Evolutionary conservation across 2,329 filamentous ascomycete genomes (phyloP), one percentile per base, ranked within the genome.

Genomic region (Pyrenophora seminiperda): DNA sequence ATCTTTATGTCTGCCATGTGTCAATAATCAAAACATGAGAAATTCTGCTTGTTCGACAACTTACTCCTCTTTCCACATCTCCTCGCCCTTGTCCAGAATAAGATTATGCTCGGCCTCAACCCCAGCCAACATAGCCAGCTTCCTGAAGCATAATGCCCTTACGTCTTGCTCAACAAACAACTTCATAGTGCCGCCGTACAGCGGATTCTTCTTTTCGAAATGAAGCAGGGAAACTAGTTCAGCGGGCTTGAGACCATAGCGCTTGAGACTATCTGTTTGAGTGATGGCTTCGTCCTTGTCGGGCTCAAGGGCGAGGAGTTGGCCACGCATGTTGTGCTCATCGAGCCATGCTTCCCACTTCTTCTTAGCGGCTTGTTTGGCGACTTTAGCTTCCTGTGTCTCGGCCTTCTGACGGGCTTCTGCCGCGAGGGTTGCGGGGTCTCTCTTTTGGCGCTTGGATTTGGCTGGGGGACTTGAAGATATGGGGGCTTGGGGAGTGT

Each of bases 241-340:
- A 13, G 43, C 51, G 14, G 49, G 49, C 42, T 57, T 61, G 22
- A 61, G 22, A 2, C 44, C 49, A n/a, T 59, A 61, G 13, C 50
- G 47, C 20, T 55, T 51, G 11, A 42, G 14, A 2, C 43, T 47
- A n/a, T 59, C 52, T 2, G 46, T 57, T 15, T 61, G 58, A 4
- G 53, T 61, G 34, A 61, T 59, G 1, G 32, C 45, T 13, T 38
- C 41, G 3, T 49, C 41, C 14, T 38, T 44, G 9, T 10, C 11
- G 3, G 54, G 54, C 11, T 57, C 54, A 2, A 14, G 38, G 13
- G 40, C 41, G 4, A 57, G 33, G 14, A 57, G 24, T 19, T 18
- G 17, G 10, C 44, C 51, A 3, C 24, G n/a, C 4, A 4, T 22
- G 20, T 39, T 7, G 15, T 47, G 37, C n/a, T 24, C 13, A 1